Evolutionary conservation across 106 monocot species (phyloP).

Genomic region (Phalaenopsis aphrodite): DNA sequence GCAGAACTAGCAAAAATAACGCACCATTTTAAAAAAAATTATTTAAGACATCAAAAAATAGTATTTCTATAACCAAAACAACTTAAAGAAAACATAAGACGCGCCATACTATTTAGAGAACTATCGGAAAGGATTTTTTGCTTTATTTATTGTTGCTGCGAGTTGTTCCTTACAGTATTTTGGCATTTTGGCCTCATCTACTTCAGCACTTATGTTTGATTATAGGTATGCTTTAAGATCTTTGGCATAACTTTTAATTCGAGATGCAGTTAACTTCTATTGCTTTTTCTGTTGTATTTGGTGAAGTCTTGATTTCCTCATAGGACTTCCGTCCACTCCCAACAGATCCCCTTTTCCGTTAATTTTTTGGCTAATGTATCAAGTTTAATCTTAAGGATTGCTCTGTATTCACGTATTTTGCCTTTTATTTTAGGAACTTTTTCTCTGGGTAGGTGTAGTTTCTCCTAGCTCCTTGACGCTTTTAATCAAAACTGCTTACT

Average conservation of each 20-base stretch:
- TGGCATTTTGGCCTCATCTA: background rate
- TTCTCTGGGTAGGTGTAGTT: too few relatives aligned
- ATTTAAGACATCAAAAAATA: background rate
- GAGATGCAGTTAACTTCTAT: background rate
- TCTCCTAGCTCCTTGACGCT: too few relatives aligned
- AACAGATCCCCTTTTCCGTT: too few relatives aligned
- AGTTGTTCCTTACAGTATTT: background rate
- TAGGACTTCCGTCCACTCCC: too few relatives aligned
- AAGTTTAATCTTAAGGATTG: too few relatives aligned
- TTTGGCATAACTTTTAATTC: background rate
- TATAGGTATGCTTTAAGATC: background rate
- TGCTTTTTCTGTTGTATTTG: too few relatives aligned
- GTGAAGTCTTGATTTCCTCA: too few relatives aligned
- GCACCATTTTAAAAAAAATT: background rate
- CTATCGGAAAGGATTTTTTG: background rate
- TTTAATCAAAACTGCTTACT: too few relatives aligned
- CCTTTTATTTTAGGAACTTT: too few relatives aligned
- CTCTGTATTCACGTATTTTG: too few relatives aligned
- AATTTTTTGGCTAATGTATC: too few relatives aligned
- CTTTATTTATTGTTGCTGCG: background rate
- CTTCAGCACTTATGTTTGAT: background rate
- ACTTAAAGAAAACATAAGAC: background rate
- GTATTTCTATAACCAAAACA: background rate
- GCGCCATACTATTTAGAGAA: background rate
- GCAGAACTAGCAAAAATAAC: background rate